Percentiles rank a stretch among this genome's conserved stretches.
phyloP scores from a whole-genome alignment of 805 yeast genomes.

The Sungouiozyma intestinalis region DNA sequence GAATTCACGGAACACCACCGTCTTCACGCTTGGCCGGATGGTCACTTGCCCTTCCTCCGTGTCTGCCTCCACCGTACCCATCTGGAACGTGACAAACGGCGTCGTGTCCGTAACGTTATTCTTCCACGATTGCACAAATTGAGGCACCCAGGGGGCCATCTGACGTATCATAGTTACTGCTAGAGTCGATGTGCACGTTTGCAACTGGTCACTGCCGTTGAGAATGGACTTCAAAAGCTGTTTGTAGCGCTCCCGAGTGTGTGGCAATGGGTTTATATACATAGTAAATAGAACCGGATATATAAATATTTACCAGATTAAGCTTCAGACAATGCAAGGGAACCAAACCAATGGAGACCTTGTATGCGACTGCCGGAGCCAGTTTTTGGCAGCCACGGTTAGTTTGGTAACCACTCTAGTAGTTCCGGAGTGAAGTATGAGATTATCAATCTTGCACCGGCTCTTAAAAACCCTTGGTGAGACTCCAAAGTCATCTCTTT shows the following conservation, averaged over 20 bases:
- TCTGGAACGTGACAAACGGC: constrained; percentile 47
- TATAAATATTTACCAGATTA: too few species aligned
- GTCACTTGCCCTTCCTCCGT: not conserved
- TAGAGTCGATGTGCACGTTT: too few species aligned
- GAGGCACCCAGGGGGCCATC: constrained; percentile 73
- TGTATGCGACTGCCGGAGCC: too few species aligned
- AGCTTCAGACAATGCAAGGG: too few species aligned
- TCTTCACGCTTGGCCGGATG: constrained; percentile 59
- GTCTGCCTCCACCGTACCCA: constrained; percentile 46
- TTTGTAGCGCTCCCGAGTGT: too few species aligned
- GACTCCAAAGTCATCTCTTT: constrained; percentile 71
- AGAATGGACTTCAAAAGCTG: too few species aligned
- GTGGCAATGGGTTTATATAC: not conserved
- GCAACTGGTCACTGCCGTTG: too few species aligned
- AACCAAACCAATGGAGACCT: too few species aligned
- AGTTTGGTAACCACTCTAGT: constrained; percentile 64
- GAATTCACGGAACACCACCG: constrained; percentile 66
- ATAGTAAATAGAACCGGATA: too few species aligned
- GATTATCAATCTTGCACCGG: constrained; percentile 88
- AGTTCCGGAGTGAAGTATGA: constrained; percentile 94
- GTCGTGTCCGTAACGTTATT: constrained; percentile 34
- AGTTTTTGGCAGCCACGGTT: not conserved
- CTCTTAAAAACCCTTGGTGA: constrained; percentile 85
- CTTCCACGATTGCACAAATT: constrained; percentile 43
- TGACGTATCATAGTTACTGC: constrained; percentile 22